phyloP scores from a whole-genome alignment of 2,329 filamentous ascomycete genomes.

The Colletotrichum viniferum region DNA sequence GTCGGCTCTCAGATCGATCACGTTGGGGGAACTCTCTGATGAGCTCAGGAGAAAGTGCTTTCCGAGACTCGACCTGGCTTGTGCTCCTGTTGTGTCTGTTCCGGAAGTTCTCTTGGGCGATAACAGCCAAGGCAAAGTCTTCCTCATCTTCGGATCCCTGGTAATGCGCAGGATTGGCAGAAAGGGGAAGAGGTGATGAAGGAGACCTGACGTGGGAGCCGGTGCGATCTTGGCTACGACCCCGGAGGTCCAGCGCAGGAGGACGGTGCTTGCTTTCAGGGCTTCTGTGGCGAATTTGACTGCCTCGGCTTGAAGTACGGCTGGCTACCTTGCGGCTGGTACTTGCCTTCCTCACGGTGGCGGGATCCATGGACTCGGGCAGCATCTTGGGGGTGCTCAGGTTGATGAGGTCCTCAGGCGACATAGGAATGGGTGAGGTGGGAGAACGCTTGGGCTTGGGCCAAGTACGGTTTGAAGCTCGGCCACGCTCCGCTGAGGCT shows the following conservation, averaged over 20 bases:
- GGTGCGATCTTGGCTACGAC: slow-evolving; percentile 65
- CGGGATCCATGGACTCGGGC: slow-evolving; percentile 39
- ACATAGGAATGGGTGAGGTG: slow-evolving; percentile 93
- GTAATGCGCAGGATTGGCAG: slow-evolving; percentile 58
- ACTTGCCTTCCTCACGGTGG: slow-evolving; percentile 49
- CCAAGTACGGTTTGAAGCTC: slow-evolving; percentile 67
- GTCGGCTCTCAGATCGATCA: slow-evolving; percentile 45
- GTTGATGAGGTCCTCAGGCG: slow-evolving; percentile 80
- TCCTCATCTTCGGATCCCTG: slow-evolving; percentile 70
- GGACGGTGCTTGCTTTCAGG: slow-evolving; percentile 47
- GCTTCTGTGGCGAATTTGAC: slow-evolving; percentile 45
- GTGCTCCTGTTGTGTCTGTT: slow-evolving; percentile 58
- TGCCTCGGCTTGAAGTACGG: slow-evolving; percentile 54
- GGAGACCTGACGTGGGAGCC: slow-evolving; percentile 72
- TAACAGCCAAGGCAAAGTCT: slow-evolving; percentile 57
- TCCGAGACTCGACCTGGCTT: slow-evolving; percentile 41
- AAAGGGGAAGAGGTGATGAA: slow-evolving; percentile 80
- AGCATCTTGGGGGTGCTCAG: slow-evolving; percentile 52
- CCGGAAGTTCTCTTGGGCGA: slow-evolving; percentile 61
- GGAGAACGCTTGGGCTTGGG: slow-evolving; percentile 83
- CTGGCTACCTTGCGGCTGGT: slow-evolving; percentile 40
- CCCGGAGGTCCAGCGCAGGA: slow-evolving; percentile 56
- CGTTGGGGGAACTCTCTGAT: slow-evolving; percentile 30
- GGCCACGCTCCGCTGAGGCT: slow-evolving; percentile 72
- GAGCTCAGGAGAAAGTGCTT: slow-evolving; percentile 39